phyloP scores from a whole-genome alignment of 2,329 filamentous ascomycete species.

The Apiospora pterosperma region DNA sequence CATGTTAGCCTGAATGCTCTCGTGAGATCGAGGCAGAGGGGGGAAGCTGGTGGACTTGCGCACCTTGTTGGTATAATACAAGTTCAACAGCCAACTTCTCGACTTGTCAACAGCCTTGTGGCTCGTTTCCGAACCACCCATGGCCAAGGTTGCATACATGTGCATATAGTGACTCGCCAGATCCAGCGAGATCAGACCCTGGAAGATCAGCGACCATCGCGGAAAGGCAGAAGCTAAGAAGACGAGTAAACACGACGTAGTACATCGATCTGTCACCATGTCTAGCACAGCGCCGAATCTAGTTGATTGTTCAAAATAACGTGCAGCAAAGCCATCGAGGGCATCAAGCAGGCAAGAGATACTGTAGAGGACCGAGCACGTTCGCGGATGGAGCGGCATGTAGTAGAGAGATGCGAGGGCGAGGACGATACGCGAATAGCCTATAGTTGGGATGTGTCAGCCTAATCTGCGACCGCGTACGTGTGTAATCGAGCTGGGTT shows the following conservation, averaged over 20 bases:
- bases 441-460: constrained; percentile 36
- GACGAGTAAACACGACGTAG: constrained; percentile 89
- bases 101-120: constrained; percentile 93
- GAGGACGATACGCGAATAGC: constrained; percentile 74
- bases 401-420: constrained; percentile 94
- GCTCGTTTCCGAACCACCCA: constrained; percentile 75
- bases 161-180: constrained; percentile 97
- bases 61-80: constrained; percentile 92
- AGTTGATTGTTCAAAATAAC: constrained; percentile 85
- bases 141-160: constrained; percentile 93
- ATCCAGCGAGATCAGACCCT: constrained; percentile 87
- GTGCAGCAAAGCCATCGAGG: constrained; percentile 89
- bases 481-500: not conserved
- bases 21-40: not conserved
- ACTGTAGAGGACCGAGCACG: constrained; percentile 87
- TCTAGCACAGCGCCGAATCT: constrained; percentile 95
- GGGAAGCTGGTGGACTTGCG: constrained; percentile 49
- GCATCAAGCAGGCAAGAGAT: constrained; percentile 94
- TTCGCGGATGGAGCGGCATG: constrained; percentile 98
- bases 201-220: constrained; percentile 90
- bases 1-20: constrained; percentile 13
- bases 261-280: constrained; percentile 99
- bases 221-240: constrained; percentile 95
- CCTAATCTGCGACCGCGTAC: not conserved
- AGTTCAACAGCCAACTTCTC: constrained; percentile 83